Base-by-base conservation (phyloP, 768 basidiomycete genomes). In the Boletus sp. region DNA sequence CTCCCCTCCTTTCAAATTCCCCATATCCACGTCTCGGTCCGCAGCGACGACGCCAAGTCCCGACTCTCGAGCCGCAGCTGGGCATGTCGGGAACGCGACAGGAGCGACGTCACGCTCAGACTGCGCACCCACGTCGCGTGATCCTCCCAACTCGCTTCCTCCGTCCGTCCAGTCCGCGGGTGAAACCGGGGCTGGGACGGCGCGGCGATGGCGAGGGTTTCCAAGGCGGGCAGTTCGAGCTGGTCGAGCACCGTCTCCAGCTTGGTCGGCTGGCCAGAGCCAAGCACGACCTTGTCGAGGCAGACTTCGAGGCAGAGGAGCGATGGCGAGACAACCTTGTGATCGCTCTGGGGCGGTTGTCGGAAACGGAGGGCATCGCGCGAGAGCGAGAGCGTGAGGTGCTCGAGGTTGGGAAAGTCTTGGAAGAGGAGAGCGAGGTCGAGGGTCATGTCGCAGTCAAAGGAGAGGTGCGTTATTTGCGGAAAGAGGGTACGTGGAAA, bases 381-480 rank as follows among this genome's bases (percentile, higher is more conserved):
- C n/a, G 54, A 52, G 15, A 60, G 51, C 2, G 56, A 55, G 40
- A 66, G 57, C 14, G 55, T 32, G 33, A 71, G 57, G 36, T 62
- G 50, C 7, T 57, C 41, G 28, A 71, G 55, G 32, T 53, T n/a
- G 1, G 48, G 10, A 54, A 58, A 62, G 47, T 71, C 66, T 20
- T 51, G 51, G 47, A 65, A 60, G 28, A 71, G 42, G 18, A 41
- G 32, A 24, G 54, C 46, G 33, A 69, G 57, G 37, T 71, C 65
- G 51, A 65, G 64, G 24, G 56, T 44, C 51, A 54, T 46, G 41
- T 44, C 18, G 18, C 63, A 65, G 42, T 70, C 62, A 12, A 68
- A 42, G 28, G 61, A 54, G 46, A 71, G 69, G 50, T 62, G 58
- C 1, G 69, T 65, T 41, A 71, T 57, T 11, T 67, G 65, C 4